A percentile compares a stretch with the other conserved stretches of the same genome.
These are phyloP conservation scores for Schoenoplectus triqueter DNA, from an alignment of 202 grass and related monocot genomes.

Conservation along the genomic window DNA sequence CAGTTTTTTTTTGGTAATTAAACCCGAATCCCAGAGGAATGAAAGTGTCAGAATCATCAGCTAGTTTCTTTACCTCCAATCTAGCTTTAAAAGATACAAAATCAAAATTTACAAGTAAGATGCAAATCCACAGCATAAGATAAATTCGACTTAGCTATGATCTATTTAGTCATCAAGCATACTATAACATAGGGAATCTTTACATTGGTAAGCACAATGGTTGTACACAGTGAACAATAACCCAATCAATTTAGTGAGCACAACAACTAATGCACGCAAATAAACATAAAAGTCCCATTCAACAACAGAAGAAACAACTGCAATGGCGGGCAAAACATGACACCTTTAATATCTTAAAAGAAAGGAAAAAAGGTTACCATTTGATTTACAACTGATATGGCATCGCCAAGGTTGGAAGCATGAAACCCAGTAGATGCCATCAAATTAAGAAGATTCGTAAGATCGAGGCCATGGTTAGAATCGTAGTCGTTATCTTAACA, in stretches of 20 bases:
- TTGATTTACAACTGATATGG: constrained; percentile 68
- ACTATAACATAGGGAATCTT: background rate
- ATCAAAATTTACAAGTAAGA: background rate
- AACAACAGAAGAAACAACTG: background rate
- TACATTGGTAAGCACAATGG: background rate
- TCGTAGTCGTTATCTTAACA: constrained; percentile 61
- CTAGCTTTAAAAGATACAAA: constrained; percentile 56
- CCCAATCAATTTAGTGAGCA: background rate
- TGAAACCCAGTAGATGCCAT: constrained; percentile 71
- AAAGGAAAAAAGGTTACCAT: constrained; percentile 48
- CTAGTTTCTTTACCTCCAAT: constrained; percentile 78
- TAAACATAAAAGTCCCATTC: background rate
- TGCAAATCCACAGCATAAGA: background rate
- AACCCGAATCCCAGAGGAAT: too few relatives aligned
- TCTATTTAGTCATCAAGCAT: background rate
- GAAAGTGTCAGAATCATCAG: constrained; percentile 58
- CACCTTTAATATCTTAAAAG: too few relatives aligned
- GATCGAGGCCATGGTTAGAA: constrained; percentile 63
- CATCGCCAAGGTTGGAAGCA: constrained; percentile 79
- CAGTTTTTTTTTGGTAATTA: too few relatives aligned
- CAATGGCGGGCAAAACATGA: too few relatives aligned
- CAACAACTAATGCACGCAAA: background rate
- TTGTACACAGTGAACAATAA: constrained; percentile 1
- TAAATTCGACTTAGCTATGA: background rate
- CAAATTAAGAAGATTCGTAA: constrained; percentile 52